Conservation (phyloP, 208 protist species). For the Leishmania lainsoni region DNA sequence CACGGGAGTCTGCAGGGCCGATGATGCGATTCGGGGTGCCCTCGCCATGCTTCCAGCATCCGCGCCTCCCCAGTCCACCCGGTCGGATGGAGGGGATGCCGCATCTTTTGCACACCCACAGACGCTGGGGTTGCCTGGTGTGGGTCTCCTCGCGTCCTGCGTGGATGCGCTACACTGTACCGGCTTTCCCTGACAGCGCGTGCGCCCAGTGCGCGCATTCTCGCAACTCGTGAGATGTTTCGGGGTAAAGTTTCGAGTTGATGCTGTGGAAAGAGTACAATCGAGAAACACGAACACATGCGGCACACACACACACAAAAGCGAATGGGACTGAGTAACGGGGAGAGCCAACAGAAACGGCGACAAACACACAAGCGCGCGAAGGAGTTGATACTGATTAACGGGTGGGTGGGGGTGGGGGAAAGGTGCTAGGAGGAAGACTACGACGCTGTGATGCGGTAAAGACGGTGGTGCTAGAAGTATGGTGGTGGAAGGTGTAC, state of each 20-base stretch:
- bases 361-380: too few relatives aligned
- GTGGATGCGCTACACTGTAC: neutral
- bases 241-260: neutral
- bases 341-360: too few relatives aligned
- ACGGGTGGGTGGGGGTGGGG: too few relatives aligned
- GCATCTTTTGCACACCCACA: neutral
- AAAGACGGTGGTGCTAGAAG: too few relatives aligned
- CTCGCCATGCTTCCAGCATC: neutral
- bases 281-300: too few relatives aligned
- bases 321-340: too few relatives aligned
- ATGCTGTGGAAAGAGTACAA: neutral
- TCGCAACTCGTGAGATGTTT: neutral
- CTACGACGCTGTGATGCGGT: too few relatives aligned
- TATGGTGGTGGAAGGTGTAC: too few relatives aligned
- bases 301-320: too few relatives aligned
- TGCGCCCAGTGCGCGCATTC: neutral
- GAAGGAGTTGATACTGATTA: too few relatives aligned
- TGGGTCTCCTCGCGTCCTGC: neutral
- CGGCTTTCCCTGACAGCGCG: neutral
- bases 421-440: too few relatives aligned
- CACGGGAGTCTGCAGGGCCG: neutral
- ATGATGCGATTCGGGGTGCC: neutral
- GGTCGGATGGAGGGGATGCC: neutral
- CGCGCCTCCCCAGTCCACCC: neutral
- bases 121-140: neutral